Base-by-base conservation (phyloP, 306 rosid genomes). In the Neltuma alba region DNA sequence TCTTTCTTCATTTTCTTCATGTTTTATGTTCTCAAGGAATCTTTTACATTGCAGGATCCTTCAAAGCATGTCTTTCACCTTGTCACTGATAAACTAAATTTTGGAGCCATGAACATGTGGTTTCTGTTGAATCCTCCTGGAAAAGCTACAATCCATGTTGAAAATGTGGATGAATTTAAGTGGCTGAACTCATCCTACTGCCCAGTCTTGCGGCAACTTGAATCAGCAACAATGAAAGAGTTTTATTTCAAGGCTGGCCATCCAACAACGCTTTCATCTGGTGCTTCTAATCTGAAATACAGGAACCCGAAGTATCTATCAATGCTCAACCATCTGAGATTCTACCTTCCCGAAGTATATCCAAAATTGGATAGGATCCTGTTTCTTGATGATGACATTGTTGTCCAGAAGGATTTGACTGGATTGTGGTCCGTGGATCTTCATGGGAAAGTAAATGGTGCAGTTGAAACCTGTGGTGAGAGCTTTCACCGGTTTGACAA, bases 71-170 rank as follows among this genome's bases (percentile, higher is more conserved):
- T 93, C 82, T 91, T 96, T 78, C 99, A 96, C 82, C 86, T 93
- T 52, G 99, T 96, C 77, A 90, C 98, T 20, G 98, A 93, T 85
- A 91, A 91, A 84, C 96, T 96, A 71, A 93, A 96, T 79, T 89
- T 90, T 88, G 99, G 97, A 82, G 99, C 99, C 80, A 90, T 96
- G 97, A 96, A 82, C 76, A 91, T 96, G 98, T 96, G 99, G 99
- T 96, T 96, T 89, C 93, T 93, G 74, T 86, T 88, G 86, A 96
- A 96, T 77, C 93, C 99, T 83, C 98, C 99, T 61, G 92, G 97
- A 76, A 92, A 93, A 85, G 99, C 96, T 58, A 89, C 97, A 34
- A 88, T 96, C 50, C 91, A 91, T 78, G 97, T 96, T 75, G 93
- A 96, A 80, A 96, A 96, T 88, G 94, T 96, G 37, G 98, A 91